Evolutionary conservation across 2,329 filamentous ascomycete genomes (phyloP), one percentile per base, ranked within the genome.

Genomic region (Colletotrichum simmondsii): DNA sequence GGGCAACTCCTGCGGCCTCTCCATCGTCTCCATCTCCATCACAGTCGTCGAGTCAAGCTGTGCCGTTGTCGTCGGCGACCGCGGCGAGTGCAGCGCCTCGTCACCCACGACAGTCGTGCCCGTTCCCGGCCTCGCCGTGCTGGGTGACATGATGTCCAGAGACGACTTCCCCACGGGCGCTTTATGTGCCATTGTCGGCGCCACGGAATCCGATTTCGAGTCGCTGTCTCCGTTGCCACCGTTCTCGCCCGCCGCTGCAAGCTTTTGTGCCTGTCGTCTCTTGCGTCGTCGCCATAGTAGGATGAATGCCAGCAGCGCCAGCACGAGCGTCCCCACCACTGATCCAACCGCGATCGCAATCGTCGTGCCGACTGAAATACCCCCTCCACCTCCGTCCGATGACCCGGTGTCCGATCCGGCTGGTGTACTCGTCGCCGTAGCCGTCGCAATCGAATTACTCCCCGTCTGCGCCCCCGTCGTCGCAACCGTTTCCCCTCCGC

Each of bases 21-120:
- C 71, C 66, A 65, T 61, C 6, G 66, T 57, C 60, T 70, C 71
- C 71, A 72, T 70, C 66, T 72, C 71, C 60, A 72, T 32, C 35
- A 70, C 16, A 26, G 49, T 46, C 26, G 66, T 65, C 28, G 71
- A 72, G 32, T 72, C 71, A 3, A 72, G 71, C 35, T 72, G 71
- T 26, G 71, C 46, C 42, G 66, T 32, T 28, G 66, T 32, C 28
- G 63, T 54, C 19, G 71, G 66, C 22, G 70, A 70, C 28, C 37
- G 59, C 26, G 66, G 66, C 28, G 70, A 70, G 30, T 56, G 59
- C 26, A 56, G 70, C 35, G 60, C 16, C 42, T 49, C 52, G 10
- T 46, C 52, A 10, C 62, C 66, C 53, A 72, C 32, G 11, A 65
- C 37, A 3, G 66, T 70, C 28, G 70, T 62, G 10, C 46, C 61